Conservation (phyloP, 192 early-diverging fungal genomes). For the Coemansia sp. region DNA sequence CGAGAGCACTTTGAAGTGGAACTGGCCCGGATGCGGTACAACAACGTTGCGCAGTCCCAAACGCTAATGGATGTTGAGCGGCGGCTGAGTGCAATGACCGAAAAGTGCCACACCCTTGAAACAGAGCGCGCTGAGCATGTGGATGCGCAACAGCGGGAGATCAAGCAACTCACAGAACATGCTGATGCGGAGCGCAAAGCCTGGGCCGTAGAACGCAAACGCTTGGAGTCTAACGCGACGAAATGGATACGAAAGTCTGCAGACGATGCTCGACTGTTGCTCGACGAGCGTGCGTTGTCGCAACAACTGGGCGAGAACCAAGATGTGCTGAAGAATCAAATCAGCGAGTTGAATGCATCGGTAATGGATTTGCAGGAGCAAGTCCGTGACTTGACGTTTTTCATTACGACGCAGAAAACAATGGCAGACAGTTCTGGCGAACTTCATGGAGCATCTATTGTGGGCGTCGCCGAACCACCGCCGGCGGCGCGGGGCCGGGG, state of each 20-base stretch:
- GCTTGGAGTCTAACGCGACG: constrained; percentile 58
- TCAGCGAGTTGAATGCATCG: constrained; percentile 59
- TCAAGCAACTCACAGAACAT: constrained; percentile 28
- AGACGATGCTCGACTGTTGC: constrained; percentile 73
- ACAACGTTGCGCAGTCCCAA: constrained; percentile 61
- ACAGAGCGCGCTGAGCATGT: constrained; percentile 1
- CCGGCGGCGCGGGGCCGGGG: background rate
- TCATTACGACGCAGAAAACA: constrained; percentile 69
- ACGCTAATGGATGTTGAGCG: constrained; percentile 36
- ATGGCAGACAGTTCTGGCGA: constrained; percentile 41
- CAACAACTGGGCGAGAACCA: constrained; percentile 66
- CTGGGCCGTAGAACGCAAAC: constrained; percentile 36
- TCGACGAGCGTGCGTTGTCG: constrained; percentile 42
- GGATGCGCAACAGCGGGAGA: constrained; percentile 15
- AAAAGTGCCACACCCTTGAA: constrained; percentile 13
- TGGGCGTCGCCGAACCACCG: constrained; percentile 13
- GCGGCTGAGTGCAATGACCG: constrained; percentile 5
- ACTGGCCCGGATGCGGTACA: constrained; percentile 56
- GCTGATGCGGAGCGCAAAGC: constrained; percentile 56
- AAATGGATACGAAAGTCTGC: constrained; percentile 59
- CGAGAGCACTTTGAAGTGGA: constrained; percentile 79
- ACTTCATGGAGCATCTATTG: constrained; percentile 20
- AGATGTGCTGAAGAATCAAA: constrained; percentile 53
- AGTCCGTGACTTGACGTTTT: constrained; percentile 89
- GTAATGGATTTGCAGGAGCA: constrained; percentile 79